These are phyloP conservation scores for Phaeotremella fagi DNA, from an alignment of 768 basidiomycete genomes.

Conservation along the genomic window DNA sequence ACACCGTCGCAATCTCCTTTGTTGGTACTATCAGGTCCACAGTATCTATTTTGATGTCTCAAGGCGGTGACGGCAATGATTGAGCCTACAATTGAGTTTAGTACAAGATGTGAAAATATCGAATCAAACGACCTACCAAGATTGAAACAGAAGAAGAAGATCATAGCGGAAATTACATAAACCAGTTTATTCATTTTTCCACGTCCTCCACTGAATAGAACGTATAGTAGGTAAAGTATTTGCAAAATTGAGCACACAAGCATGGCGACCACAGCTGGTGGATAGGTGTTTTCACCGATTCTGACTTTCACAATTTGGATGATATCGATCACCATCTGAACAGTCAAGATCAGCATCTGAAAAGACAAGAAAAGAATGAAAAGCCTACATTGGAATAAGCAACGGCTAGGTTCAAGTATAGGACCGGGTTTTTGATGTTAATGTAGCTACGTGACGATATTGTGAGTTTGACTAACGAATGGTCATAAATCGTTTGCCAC, in stretches of 20 bases:
- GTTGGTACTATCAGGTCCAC: slow-evolving; percentile 8
- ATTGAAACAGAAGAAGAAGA: slow-evolving; percentile 8
- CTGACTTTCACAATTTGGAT: slow-evolving; percentile 17
- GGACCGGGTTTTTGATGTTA: slow-evolving; percentile 12
- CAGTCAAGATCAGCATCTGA: background rate
- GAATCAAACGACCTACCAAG: slow-evolving; percentile 8
- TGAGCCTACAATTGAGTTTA: background rate
- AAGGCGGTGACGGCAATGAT: slow-evolving; percentile 13
- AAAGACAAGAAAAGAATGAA: slow-evolving; percentile 4
- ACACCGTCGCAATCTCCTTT: slow-evolving; percentile 20
- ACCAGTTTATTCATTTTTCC: slow-evolving; percentile 11
- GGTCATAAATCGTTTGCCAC: too few species aligned
- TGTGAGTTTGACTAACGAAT: too few species aligned
- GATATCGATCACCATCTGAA: slow-evolving; percentile 23
- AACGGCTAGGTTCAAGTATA: slow-evolving; percentile 17
- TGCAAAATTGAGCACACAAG: slow-evolving; percentile 16
- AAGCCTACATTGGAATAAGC: slow-evolving; percentile 19
- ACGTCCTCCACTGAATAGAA: slow-evolving; percentile 9
- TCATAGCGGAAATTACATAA: slow-evolving; percentile 2
- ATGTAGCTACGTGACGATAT: too few species aligned
- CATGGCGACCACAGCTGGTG: slow-evolving; percentile 15
- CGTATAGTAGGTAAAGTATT: slow-evolving; percentile 4
- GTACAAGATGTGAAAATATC: background rate
- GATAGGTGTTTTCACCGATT: slow-evolving; percentile 1
- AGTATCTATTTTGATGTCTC: slow-evolving; percentile 17